Base-by-base conservation (phyloP, 768 basidiomycete genomes). In the Hemileccinum impolitum region DNA sequence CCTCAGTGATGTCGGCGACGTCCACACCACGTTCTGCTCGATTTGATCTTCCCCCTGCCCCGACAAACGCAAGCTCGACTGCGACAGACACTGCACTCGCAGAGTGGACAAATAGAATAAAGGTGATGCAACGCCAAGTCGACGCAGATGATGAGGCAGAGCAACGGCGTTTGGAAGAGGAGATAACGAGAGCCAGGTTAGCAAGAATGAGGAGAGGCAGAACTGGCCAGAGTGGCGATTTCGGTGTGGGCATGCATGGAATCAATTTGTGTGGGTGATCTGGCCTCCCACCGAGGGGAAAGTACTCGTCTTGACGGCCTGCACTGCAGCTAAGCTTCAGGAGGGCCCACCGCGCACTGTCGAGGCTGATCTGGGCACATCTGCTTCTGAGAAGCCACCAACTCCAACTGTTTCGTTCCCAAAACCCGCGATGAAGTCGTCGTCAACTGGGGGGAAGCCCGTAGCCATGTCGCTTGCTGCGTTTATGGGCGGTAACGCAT, bases 121-220 rank as follows among this genome's bases (percentile, higher is more conserved):
- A 84, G 63, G 85, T 81, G 14, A 69, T 91, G 66, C 89, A 90
- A 63, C 78, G 81, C 51, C 86, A 90, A 58, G 84, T 90, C 21
- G 89, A 92, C 53, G 82, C 83, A 13, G 85, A 89, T 53, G 88
- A 90, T 50, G 87, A 88, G 62, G 79, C 75, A 6, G 90, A 92
- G 58, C 81, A 88, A 61, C 79, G 76, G 43, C 75, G 82, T 47
- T 75, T 92, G 2, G 77, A 79, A 59, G 69, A 77, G 47, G 77
- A 78, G 60, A 78, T 91, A 42, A 61, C 62, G 19, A 68, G 74
- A 28, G 75, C 77, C 14, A 60, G 78, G 40, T 54, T 76, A n/a
- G 77, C 77, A 26, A 61, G 78, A 44, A 65, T 62, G 51, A 70
- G 72, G 43, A 65, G 77, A 52, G 71, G 45, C 31, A 60, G 53